Conservation (phyloP, 1,284 basidiomycete genomes). For the Inonotus obliquus region DNA sequence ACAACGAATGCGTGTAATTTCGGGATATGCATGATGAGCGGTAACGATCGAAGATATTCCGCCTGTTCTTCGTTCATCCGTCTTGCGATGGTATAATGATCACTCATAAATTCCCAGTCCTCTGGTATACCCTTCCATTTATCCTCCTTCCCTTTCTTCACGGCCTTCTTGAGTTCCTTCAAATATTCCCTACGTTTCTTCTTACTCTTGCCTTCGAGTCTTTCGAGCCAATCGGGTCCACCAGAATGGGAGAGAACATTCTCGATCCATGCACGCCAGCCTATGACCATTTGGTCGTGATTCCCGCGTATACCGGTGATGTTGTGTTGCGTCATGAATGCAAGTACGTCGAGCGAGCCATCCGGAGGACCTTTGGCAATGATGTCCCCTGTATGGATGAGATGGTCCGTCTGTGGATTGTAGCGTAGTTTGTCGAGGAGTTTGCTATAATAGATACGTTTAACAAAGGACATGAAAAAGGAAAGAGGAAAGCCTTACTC, state of each 20-base stretch:
- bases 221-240: conserved; percentile 44
- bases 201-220: conserved; percentile 35
- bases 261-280: conserved; percentile 81
- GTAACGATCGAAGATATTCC: conserved; percentile 64
- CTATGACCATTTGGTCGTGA: conserved; percentile 83
- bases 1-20: conserved; percentile 73
- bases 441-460: conserved; percentile 36
- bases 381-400: conserved; percentile 82
- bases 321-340: conserved; percentile 57
- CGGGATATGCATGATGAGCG: conserved; percentile 74
- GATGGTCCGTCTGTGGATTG: conserved; percentile 51
- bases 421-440: conserved; percentile 62
- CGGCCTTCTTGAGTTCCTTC: conserved; percentile 30
- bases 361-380: conserved; percentile 60
- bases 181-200: conserved; percentile 37
- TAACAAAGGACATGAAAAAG: background rate
- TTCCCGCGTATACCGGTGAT: conserved; percentile 82
- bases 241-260: conserved; percentile 27
- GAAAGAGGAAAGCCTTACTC: conserved; percentile 40
- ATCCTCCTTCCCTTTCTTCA: conserved; percentile 39
- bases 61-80: conserved; percentile 57
- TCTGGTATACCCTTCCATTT: conserved; percentile 45
- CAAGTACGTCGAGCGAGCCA: conserved; percentile 60
- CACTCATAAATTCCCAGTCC: conserved; percentile 68
- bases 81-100: conserved; percentile 72